Evolutionary conservation across 352 stramenopile species (phyloP), one percentile per base, ranked within the genome.

Genomic region (Phytophthora kernoviae): DNA sequence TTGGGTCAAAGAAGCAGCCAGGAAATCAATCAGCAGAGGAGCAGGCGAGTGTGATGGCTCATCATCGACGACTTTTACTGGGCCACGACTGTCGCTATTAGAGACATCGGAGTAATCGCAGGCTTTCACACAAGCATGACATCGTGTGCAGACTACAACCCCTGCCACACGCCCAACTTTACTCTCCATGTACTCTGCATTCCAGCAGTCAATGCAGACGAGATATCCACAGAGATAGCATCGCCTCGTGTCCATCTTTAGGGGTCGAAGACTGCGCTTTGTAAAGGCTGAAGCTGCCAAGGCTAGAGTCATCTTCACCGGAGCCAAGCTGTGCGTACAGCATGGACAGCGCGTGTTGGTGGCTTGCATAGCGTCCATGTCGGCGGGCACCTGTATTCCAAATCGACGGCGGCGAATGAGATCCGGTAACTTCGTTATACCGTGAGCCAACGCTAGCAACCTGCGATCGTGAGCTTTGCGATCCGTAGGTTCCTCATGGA

Each of bases 211-310:
- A 11, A 62, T 26, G 20, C 63, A 71, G 0, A 71, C 63, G 40
- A 62, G 40, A 45, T 71, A 71, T 8, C 63, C 57, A 12, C 63
- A 71, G 5, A 71, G 46, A 41, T 71, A 71, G 20, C 63, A 71
- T 6, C 63, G 32, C 21, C 62, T 54, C 0, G 60, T 66, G 53
- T 74, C 55, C 40, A 57, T 60, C n/a, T 59, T 62, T 0, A 67
- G 20, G 7, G 51, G 32, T 1, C 45, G 40, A 1, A 71, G 26
- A 11, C 52, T 71, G 10, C 46, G 11, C 6, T 56, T 60, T 5
- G 64, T 20, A 1, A 73, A 60, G 0, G 58, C 58, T 2, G 47
- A 61, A 15, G 57, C 62, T 52, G 62, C 62, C 7, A 53, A 33
- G 0, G 58, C 46, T 0, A 71, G 11, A 15, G 63, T 67, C 63